phyloP scores from a whole-genome alignment of 768 basidiomycete species.

The Lactarius vividus region DNA sequence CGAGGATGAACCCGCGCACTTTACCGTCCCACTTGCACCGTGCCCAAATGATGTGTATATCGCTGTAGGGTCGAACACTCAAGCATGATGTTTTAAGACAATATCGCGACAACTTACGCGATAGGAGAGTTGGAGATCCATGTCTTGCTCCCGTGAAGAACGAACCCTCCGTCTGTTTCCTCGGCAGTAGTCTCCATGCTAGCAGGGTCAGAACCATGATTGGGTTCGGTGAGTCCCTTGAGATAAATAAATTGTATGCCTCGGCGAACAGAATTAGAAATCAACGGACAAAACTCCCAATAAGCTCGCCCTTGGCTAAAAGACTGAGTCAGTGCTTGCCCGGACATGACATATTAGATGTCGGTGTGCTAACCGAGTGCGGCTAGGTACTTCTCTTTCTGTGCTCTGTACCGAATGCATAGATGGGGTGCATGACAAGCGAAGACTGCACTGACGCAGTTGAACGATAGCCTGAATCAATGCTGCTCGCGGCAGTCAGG shows the following conservation, averaged over 20 bases:
- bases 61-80: slow-evolving; percentile 46
- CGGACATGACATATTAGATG: background rate
- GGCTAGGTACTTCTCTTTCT: slow-evolving; percentile 91
- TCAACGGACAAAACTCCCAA: slow-evolving; percentile 88
- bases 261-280: slow-evolving; percentile 3
- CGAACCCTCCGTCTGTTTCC: slow-evolving; percentile 80
- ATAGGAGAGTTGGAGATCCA: slow-evolving; percentile 96
- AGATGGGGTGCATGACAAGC: slow-evolving; percentile 92
- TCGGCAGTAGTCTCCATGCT: slow-evolving; percentile 94
- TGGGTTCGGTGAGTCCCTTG: slow-evolving; percentile 93
- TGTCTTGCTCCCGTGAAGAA: slow-evolving; percentile 90
- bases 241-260: slow-evolving; percentile 7
- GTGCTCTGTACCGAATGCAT: slow-evolving; percentile 87
- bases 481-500: slow-evolving; percentile 43
- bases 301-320: slow-evolving; percentile 75
- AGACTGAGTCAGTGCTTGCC: background rate
- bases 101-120: slow-evolving; percentile 47
- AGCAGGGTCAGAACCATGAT: slow-evolving; percentile 96
- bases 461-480: slow-evolving; percentile 96
- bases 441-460: slow-evolving; percentile 95
- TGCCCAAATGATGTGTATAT: slow-evolving; percentile 93
- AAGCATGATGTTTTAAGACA: slow-evolving; percentile 12
- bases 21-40: slow-evolving; percentile 92
- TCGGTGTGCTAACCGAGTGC: slow-evolving; percentile 53
- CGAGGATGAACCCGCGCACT: slow-evolving; percentile 85